Evolutionary conservation across 176 grass and related monocot species (phyloP), one percentile per base, ranked within the genome.

Genomic region (Guadua angustifolia): DNA sequence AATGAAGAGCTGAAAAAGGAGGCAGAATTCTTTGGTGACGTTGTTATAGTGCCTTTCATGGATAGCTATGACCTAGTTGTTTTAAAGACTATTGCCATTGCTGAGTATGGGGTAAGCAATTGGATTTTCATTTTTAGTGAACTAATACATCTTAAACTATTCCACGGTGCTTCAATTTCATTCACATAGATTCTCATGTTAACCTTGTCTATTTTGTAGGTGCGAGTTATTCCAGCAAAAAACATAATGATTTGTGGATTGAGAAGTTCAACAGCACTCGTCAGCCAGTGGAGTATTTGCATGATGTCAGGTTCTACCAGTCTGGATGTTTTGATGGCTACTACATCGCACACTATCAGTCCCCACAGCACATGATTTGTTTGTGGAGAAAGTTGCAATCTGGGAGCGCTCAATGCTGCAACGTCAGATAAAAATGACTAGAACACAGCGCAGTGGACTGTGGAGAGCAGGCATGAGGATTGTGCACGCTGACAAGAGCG

Each of bases 241-340:
- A 73, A 97, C 72, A 85, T 97, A 79, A 97, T 97, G 94, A 97
- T n/a, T n/a, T 87, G 84, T 92, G 91, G 91, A 72, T 92, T 7
- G 84, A 92, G 67, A 86, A 85, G 57, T 92, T 87, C 66, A 87
- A 84, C 10, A 55, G 13, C 2, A 85, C 80, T 9, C 60, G 29
- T 21, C 62, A 8, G 78, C 39, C 63, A 14, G 81, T 92, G 29
- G 77, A 74, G 57, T 89, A 92, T 62, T 63, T 55, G 13, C 87
- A 89, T 75, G 86, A 83, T 64, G 45, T 83, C 81, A 87, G 79
- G 19, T 92, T 92, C 72, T 92, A 79, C 60, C 87, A 92, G 46
- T 83, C 85, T 25, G 87, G 80, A 5, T 89, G 84, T 71, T 58
- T 89, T 10, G 84, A 89, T 17, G 79, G 82, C 24, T 89, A 92